Percentiles rank a stretch among this genome's conserved stretches.
Evolutionary conservation across 2,329 filamentous ascomycete genomes (phyloP).

Genomic region (Elsinoe arachidis): DNA sequence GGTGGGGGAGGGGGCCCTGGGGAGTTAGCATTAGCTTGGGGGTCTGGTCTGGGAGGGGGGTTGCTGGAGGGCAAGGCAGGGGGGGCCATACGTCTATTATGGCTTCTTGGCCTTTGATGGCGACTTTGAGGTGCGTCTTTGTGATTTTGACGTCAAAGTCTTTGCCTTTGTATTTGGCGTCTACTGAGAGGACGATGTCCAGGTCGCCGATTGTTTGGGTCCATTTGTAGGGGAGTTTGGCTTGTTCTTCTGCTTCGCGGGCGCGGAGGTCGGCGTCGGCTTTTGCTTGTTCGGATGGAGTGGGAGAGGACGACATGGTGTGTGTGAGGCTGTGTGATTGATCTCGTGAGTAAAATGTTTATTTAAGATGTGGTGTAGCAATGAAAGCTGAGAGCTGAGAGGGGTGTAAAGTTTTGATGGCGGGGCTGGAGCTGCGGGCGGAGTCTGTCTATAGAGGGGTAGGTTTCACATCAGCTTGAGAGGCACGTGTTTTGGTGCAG

Average conservation of each 20-base stretch:
- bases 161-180: constrained; percentile 71
- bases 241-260: constrained; percentile 80
- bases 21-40: neutral
- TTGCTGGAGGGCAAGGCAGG: neutral
- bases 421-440: neutral
- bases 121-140: constrained; percentile 67
- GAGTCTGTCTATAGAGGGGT: neutral
- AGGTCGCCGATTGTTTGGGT: constrained; percentile 84
- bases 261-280: constrained; percentile 53
- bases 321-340: neutral
- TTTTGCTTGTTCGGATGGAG: constrained; percentile 45
- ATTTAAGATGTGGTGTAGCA: too few species aligned
- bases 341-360: neutral
- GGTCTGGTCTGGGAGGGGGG: neutral
- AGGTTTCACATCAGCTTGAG: neutral
- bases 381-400: neutral
- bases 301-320: constrained; percentile 34
- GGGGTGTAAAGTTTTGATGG: neutral
- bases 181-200: constrained; percentile 68
- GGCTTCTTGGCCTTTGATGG: constrained; percentile 78
- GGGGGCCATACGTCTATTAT: constrained; percentile 58
- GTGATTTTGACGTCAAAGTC: constrained; percentile 79
- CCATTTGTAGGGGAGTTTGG: constrained; percentile 92
- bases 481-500: neutral
- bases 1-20: constrained; percentile 76